Evolutionary conservation across 768 basidiomycete species (phyloP).

Genomic region (Psilocybe cyanescens): DNA sequence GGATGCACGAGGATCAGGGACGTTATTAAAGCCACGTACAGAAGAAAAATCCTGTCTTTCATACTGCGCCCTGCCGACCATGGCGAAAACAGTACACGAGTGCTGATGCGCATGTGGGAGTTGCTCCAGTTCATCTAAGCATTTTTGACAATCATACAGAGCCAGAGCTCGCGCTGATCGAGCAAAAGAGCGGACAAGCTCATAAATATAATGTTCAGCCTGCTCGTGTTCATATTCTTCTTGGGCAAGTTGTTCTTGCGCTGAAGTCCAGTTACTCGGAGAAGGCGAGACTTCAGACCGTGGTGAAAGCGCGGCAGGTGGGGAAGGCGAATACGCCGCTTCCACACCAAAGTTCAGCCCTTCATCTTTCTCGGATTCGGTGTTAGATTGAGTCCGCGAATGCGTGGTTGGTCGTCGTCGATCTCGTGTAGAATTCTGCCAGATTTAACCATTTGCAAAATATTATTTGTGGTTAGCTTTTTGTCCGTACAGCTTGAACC

Average conservation of each 20-base stretch:
- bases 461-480: slow-evolving; percentile 6
- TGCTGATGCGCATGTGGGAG: slow-evolving; percentile 76
- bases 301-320: slow-evolving; percentile 60
- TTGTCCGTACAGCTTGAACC: neutral
- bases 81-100: slow-evolving; percentile 77
- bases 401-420: slow-evolving; percentile 60
- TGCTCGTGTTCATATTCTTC: slow-evolving; percentile 72
- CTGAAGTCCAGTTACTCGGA: slow-evolving; percentile 63
- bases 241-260: slow-evolving; percentile 72
- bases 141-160: slow-evolving; percentile 74
- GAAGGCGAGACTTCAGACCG: slow-evolving; percentile 67
- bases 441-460: slow-evolving; percentile 12
- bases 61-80: slow-evolving; percentile 88
- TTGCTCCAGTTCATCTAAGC: slow-evolving; percentile 75
- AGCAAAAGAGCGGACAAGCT: slow-evolving; percentile 81
- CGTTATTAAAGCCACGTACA: slow-evolving; percentile 53
- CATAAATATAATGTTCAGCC: slow-evolving; percentile 84
- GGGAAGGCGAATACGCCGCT: slow-evolving; percentile 62
- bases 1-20: slow-evolving; percentile 20
- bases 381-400: slow-evolving; percentile 56
- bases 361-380: slow-evolving; percentile 76
- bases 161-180: slow-evolving; percentile 76
- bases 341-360: slow-evolving; percentile 52
- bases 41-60: slow-evolving; percentile 88
- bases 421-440: slow-evolving; percentile 44